Evolutionary conservation across 164 flowering plant species (phyloP).

Genomic region (Vitis rotundifolia): DNA sequence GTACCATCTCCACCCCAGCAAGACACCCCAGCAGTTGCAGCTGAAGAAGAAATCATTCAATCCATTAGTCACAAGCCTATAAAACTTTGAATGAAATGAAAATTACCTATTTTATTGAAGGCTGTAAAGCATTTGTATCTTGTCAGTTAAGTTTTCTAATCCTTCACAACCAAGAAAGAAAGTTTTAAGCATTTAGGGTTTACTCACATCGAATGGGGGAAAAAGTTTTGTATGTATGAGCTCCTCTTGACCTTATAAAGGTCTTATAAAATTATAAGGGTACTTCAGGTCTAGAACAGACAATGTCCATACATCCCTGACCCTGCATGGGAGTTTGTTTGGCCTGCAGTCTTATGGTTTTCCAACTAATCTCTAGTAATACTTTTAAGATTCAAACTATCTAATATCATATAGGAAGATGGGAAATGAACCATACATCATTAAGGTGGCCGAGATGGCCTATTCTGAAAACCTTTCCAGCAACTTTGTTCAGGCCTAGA

Average conservation of each 20-base stretch:
- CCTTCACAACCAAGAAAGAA: too few relatives aligned
- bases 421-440: slow-evolving; percentile 50
- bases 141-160: background rate
- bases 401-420: background rate
- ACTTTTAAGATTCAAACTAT: too few relatives aligned
- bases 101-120: background rate
- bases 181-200: too few relatives aligned
- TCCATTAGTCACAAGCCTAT: too few relatives aligned
- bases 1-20: slow-evolving; percentile 96
- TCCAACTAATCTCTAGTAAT: background rate
- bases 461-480: slow-evolving; percentile 97
- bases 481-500: slow-evolving; percentile 93
- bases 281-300: too few relatives aligned
- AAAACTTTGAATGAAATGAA: background rate
- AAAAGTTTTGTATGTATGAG: too few relatives aligned
- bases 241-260: too few relatives aligned
- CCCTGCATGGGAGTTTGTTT: too few relatives aligned
- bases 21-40: slow-evolving; percentile 92
- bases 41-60: slow-evolving; percentile 32
- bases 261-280: too few relatives aligned
- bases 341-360: background rate
- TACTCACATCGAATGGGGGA: too few relatives aligned
- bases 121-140: background rate
- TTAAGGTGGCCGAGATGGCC: slow-evolving; percentile 96
- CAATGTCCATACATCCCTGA: too few relatives aligned